A percentile compares a stretch with the other conserved stretches of the same genome.
Evolutionary conservation across 2,329 filamentous ascomycete genomes (phyloP).

Genomic region (Monilinia fructigena): DNA sequence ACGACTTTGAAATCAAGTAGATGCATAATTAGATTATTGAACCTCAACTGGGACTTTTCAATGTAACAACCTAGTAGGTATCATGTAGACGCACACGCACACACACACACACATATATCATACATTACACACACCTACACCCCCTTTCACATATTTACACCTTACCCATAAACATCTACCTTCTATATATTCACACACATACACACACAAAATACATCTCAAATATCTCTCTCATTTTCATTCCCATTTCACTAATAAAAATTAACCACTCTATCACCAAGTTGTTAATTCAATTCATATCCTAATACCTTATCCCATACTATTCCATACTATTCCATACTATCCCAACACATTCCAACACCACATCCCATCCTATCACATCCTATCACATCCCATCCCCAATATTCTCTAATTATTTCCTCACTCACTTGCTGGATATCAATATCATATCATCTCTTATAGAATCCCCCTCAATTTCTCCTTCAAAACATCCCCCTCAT

Average conservation of each 20-base stretch:
- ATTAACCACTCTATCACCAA: background rate
- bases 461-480: background rate
- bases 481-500: background rate
- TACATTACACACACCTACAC: background rate
- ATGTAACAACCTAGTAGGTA: no score
- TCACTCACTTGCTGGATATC: background rate
- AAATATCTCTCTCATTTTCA: background rate
- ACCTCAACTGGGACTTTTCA: no score
- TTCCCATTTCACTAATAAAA: background rate
- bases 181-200: no score
- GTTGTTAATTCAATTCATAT: background rate
- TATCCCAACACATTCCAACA: background rate
- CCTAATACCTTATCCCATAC: background rate
- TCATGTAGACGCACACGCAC: no score
- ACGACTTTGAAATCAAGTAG: no score
- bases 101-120: background rate
- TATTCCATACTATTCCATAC: background rate
- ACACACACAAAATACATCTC: no score
- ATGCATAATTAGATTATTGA: no score
- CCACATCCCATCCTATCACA: background rate
- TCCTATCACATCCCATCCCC: background rate
- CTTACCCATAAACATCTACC: no score
- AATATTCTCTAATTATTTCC: slow-evolving; percentile 4
- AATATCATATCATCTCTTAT: background rate
- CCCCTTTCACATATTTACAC: no score